Evolutionary conservation across 2,329 filamentous ascomycete species (phyloP).

Genomic region (Cucurbitaria berberidis): DNA sequence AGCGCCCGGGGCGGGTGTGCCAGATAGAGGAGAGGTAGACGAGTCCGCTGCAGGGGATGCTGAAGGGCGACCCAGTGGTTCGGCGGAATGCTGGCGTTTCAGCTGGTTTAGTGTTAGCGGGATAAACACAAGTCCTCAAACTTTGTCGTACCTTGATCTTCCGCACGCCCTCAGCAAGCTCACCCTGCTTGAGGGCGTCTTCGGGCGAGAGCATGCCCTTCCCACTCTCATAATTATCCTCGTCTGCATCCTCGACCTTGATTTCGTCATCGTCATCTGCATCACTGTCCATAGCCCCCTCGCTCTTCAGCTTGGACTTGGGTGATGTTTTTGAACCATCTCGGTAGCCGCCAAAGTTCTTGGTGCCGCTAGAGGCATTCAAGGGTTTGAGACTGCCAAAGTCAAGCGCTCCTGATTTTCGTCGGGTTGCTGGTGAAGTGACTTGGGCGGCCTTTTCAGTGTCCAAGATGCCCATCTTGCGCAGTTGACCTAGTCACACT

Average conservation of each 20-base stretch:
- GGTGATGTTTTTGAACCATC: slow-evolving; percentile 66
- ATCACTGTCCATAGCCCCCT: slow-evolving; percentile 73
- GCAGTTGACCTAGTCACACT: slow-evolving; percentile 74
- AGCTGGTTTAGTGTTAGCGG: slow-evolving; percentile 60
- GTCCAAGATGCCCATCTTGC: slow-evolving; percentile 91
- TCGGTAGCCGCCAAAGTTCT: slow-evolving; percentile 88
- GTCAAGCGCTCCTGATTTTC: slow-evolving; percentile 82
- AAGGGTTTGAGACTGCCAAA: slow-evolving; percentile 84
- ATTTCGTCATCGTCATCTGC: slow-evolving; percentile 71
- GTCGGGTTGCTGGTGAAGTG: slow-evolving; percentile 70
- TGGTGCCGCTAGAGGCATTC: slow-evolving; percentile 78
- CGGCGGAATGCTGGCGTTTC: slow-evolving; percentile 79
- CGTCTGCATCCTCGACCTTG: slow-evolving; percentile 67
- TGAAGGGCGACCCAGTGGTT: slow-evolving; percentile 61
- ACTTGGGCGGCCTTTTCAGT: slow-evolving; percentile 65
- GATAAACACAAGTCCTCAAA: neutral
- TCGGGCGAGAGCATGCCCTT: slow-evolving; percentile 67
- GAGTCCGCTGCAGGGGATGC: slow-evolving; percentile 29
- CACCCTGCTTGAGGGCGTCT: slow-evolving; percentile 73
- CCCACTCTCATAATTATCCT: slow-evolving; percentile 63
- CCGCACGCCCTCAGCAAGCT: slow-evolving; percentile 79
- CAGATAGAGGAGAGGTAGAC: slow-evolving; percentile 35
- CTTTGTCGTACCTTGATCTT: slow-evolving; percentile 72
- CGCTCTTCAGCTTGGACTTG: slow-evolving; percentile 58
- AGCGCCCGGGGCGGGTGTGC: slow-evolving; percentile 25